Conservation (phyloP, 495 filamentous ascomycete genomes). For the Daldinia concentrica region DNA sequence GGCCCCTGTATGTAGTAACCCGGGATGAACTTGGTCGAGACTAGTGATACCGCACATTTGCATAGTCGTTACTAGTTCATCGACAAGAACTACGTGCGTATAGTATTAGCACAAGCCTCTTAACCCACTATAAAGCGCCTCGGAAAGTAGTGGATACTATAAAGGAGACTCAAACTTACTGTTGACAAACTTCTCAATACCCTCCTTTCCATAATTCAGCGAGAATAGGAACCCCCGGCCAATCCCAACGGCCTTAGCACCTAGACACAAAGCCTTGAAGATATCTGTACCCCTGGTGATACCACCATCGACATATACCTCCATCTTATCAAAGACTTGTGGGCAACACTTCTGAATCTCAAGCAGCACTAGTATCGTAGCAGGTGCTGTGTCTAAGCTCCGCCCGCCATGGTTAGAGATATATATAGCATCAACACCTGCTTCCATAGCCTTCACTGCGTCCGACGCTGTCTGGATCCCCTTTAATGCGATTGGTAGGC, state of each 20-base stretch:
- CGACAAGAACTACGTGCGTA: constrained; percentile 67
- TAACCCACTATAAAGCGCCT: background rate
- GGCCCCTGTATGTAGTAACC: constrained; percentile 72
- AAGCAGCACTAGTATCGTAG: constrained; percentile 69
- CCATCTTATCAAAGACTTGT: constrained; percentile 67
- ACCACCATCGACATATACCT: constrained; percentile 74
- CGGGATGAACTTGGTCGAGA: constrained; percentile 74
- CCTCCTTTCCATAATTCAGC: constrained; percentile 76
- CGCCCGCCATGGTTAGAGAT: constrained; percentile 77
- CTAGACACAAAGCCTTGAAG: constrained; percentile 73
- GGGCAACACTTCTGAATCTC: constrained; percentile 69
- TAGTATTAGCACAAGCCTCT: background rate
- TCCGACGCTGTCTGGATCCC: constrained; percentile 72
- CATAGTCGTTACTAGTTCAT: constrained; percentile 84
- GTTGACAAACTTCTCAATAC: constrained; percentile 71
- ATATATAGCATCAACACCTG: constrained; percentile 67
- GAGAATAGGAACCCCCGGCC: constrained; percentile 71
- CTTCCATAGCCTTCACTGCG: constrained; percentile 63
- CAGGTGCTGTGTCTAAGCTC: constrained; percentile 69
- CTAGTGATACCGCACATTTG: constrained; percentile 77
- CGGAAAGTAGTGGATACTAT: background rate
- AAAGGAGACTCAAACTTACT: constrained; percentile 52
- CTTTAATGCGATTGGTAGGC: constrained; percentile 67
- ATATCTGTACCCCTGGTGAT: constrained; percentile 72
- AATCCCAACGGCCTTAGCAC: constrained; percentile 70